These are phyloP conservation scores for Canavalia ensiformis DNA, from an alignment of 306 rosid species.

Conservation along the genomic window DNA sequence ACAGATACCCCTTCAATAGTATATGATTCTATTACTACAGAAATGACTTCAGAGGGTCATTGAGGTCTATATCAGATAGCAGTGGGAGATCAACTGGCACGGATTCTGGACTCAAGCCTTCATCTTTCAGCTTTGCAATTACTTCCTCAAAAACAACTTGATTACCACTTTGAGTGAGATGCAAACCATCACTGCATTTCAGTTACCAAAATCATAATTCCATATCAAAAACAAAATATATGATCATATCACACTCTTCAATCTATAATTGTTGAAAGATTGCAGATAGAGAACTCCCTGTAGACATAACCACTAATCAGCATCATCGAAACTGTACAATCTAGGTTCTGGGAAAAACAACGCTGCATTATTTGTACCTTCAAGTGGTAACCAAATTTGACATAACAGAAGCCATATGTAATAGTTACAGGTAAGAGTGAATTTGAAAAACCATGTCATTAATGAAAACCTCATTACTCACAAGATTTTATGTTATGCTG, in stretches of 20 bases:
- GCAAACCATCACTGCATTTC: slow-evolving; percentile 83
- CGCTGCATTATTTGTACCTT: background rate
- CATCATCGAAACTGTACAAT: background rate
- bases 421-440: background rate
- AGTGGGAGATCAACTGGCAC: slow-evolving; percentile 75
- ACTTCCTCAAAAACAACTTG: slow-evolving; percentile 78
- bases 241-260: background rate
- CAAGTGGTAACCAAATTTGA: slow-evolving; percentile 1
- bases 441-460: background rate
- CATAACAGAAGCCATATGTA: background rate
- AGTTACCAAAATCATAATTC: slow-evolving; percentile 29
- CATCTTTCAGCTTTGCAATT: slow-evolving; percentile 63
- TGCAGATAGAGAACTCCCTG: background rate
- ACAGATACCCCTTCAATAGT: background rate
- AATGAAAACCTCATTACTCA: slow-evolving; percentile 2
- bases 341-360: background rate
- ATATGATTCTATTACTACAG: slow-evolving; percentile 37
- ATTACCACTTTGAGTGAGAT: slow-evolving; percentile 71
- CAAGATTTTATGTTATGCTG: background rate
- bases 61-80: slow-evolving; percentile 65
- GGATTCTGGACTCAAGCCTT: slow-evolving; percentile 61
- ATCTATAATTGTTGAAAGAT: background rate
- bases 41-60: slow-evolving; percentile 74
- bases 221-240: slow-evolving; percentile 2
- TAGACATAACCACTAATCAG: background rate